Conservation (phyloP, 1,284 basidiomycete species). For the Rhodotorula sp. region DNA sequence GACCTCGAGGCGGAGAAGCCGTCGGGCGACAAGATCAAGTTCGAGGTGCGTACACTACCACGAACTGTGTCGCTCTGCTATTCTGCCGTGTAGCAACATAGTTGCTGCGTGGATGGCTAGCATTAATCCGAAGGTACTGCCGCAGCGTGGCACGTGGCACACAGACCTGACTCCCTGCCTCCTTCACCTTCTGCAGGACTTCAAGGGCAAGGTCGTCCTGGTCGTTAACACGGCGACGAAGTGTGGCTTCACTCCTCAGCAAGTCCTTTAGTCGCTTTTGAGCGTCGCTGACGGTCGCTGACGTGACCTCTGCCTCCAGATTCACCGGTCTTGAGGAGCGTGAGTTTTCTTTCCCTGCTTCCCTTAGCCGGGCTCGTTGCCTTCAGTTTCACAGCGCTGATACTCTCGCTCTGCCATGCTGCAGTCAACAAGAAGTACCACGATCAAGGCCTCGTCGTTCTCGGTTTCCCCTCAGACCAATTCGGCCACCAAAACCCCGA, state of each 20-base stretch:
- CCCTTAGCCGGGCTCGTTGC: no score
- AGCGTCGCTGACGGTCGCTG: conserved; percentile 1
- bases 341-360: neutral
- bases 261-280: neutral
- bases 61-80: no score
- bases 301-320: neutral
- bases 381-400: no score
- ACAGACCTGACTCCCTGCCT: neutral
- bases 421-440: conserved; percentile 55
- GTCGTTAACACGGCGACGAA: conserved; percentile 59
- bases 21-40: conserved; percentile 32
- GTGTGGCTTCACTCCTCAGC: conserved; percentile 39
- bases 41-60: conserved; percentile 16
- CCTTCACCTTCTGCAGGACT: conserved; percentile 24
- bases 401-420: no score
- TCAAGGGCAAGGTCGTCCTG: conserved; percentile 57
- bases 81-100: no score
- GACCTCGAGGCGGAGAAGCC: conserved; percentile 52
- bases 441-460: conserved; percentile 52
- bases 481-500: conserved; percentile 47
- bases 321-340: conserved; percentile 15
- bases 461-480: conserved; percentile 43
- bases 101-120: no score
- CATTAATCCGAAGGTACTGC: no score
- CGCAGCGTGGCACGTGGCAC: neutral